These are phyloP conservation scores for Chenopodium suecicum DNA, from an alignment of 148 eudicot genomes.

Conservation along the genomic window DNA sequence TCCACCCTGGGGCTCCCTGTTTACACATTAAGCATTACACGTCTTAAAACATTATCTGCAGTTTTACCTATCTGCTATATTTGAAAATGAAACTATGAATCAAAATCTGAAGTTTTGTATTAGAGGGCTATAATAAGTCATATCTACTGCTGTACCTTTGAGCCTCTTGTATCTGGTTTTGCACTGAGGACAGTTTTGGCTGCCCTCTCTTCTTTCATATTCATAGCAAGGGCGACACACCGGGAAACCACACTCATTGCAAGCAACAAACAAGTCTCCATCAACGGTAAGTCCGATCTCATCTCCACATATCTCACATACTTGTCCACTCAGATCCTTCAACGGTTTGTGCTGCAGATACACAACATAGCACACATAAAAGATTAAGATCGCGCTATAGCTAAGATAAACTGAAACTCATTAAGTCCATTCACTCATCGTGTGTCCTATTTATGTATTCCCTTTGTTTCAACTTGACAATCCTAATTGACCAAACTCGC, in stretches of 20 bases:
- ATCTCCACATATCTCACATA: slow-evolving; percentile 95
- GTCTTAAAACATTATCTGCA: neutral
- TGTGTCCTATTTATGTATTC: too few relatives aligned
- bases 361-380: neutral
- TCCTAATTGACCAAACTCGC: neutral
- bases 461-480: neutral
- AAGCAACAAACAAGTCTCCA: slow-evolving; percentile 94
- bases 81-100: neutral
- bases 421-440: too few relatives aligned
- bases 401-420: neutral
- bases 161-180: slow-evolving; percentile 95
- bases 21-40: neutral
- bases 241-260: slow-evolving; percentile 97
- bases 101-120: neutral
- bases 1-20: slow-evolving; percentile 97
- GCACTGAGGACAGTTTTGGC: slow-evolving; percentile 92
- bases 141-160: slow-evolving; percentile 57
- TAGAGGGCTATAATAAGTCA: neutral
- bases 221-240: slow-evolving; percentile 97
- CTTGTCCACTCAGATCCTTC: slow-evolving; percentile 94
- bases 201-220: slow-evolving; percentile 94
- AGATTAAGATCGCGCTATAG: neutral
- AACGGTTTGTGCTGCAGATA: slow-evolving; percentile 78
- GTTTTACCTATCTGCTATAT: neutral
- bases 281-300: slow-evolving; percentile 78